Percentiles rank a stretch among this genome's conserved stretches.
Evolutionary conservation across 352 stramenopile species (phyloP).

Genomic region (Peronosclerospora sorghi): DNA sequence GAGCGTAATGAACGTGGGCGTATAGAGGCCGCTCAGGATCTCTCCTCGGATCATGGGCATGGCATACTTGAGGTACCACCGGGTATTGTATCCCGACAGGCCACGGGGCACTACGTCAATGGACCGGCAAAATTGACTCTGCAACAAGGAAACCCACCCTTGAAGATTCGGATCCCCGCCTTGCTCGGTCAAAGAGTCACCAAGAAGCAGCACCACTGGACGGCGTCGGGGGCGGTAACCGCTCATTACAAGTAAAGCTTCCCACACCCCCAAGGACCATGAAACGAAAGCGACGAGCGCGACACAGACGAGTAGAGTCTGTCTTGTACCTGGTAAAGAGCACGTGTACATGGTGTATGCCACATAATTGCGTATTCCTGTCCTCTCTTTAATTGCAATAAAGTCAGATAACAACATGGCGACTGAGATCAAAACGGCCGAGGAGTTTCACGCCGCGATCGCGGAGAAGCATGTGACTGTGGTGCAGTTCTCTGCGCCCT

Average conservation of each 20-base stretch:
- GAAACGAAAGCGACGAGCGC: no score
- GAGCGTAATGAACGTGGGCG: constrained; percentile 13
- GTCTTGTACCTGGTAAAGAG: no score
- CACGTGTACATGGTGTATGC: no score
- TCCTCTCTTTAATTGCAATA: no score
- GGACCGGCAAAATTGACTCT: constrained; percentile 22
- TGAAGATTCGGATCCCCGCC: constrained; percentile 10
- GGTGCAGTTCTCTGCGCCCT: constrained; percentile 56
- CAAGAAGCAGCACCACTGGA: constrained; percentile 11
- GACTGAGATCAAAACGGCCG: constrained; percentile 31
- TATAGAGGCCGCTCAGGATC: constrained; percentile 4
- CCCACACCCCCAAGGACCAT: no score
- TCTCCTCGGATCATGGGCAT: constrained; percentile 6
- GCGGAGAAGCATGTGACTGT: constrained; percentile 40
- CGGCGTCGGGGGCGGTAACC: background rate
- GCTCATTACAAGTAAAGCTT: no score
- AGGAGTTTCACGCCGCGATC: constrained; percentile 39
- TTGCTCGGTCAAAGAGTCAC: constrained; percentile 33
- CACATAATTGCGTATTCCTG: no score
- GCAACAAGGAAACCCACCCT: constrained; percentile 25
- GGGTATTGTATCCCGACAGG: constrained; percentile 29
- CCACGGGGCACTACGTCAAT: constrained; percentile 32
- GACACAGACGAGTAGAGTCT: no score
- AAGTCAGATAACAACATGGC: no score
- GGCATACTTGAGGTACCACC: constrained; percentile 25